A percentile compares a stretch with the other conserved stretches of the same genome.
These are phyloP conservation scores for Gracilariopsis chorda DNA, from an alignment of 23 red algal species.

Conservation along the genomic window DNA sequence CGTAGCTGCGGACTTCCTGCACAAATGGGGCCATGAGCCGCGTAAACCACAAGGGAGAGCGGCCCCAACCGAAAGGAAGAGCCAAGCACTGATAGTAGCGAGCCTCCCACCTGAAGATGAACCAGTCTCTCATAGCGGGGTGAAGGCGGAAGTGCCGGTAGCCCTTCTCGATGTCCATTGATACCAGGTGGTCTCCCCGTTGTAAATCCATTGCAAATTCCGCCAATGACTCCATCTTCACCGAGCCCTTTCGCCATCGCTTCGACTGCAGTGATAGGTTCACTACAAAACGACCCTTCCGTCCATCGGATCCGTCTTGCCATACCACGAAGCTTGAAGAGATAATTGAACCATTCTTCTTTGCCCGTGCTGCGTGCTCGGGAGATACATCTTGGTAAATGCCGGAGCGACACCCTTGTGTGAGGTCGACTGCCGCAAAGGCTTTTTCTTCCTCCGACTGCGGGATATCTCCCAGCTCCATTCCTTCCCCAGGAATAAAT, in stretches of 20 bases:
- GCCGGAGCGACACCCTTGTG: neutral
- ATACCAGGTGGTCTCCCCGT: neutral
- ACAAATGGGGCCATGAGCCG: neutral
- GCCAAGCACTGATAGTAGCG: neutral
- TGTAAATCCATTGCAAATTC: neutral
- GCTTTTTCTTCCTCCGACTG: neutral
- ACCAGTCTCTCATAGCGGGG: neutral
- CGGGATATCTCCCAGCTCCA: neutral
- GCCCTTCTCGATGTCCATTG: neutral
- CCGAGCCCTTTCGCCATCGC: neutral
- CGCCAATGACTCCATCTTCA: neutral
- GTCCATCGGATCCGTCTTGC: neutral
- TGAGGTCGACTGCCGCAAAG: neutral
- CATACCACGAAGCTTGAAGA: neutral
- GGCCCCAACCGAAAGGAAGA: neutral
- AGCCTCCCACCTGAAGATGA: neutral
- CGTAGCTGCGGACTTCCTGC: neutral
- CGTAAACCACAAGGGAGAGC: neutral
- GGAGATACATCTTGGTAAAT: neutral
- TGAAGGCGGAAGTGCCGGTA: neutral
- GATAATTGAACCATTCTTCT: neutral
- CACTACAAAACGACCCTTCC: neutral
- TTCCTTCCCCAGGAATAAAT: neutral
- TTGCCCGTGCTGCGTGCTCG: neutral
- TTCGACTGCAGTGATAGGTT: conserved; percentile 16